Base-by-base conservation (phyloP, 345 rosid genomes). In the Eucalyptus microcorys region DNA sequence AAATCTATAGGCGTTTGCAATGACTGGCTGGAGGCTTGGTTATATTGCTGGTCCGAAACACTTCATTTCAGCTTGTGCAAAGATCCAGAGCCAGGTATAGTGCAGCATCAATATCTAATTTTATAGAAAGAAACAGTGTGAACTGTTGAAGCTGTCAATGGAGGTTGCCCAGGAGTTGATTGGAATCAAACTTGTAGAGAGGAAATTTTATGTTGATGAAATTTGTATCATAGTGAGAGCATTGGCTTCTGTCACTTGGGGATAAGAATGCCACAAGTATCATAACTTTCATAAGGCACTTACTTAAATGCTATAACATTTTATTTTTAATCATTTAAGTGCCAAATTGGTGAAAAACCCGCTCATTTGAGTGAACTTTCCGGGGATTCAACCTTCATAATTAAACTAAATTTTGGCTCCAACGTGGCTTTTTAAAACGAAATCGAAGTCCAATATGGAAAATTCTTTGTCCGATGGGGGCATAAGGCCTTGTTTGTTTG, bases 11-110 rank as follows among this genome's bases (percentile, higher is more conserved):
- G 97, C 99, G 68, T 98, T 96, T 87, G 99, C 99, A 57, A 98
- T 98, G 99, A 98, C 99, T 91, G 99, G 99, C 42, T 98, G 99
- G 99, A 94, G 99, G 85, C 99, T 98, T 89, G 98, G 99, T 89
- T 97, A 97, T 85, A 86, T 98, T 83, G 99, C 99, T 48, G 99
- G 99, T 71, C 99, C 99, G 81, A 96, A 94, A 88, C 98, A 94
- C 90, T 97, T 98, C 89, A 92, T 97, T n/a, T 92, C 97, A 49
- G 99, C 99, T 83, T 97, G 99, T 88, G 96, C 95, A 89, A 98
- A 97, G 92, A 91, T 98, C 89, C 99, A 98, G 91, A 97, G 99
- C 92, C 99, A 98, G 97, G 99, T 98, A 92, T 50, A 68, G 22
- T 91, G 22, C 81, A 87, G 83, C 59, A 87, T 50, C 43, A 49